Base-by-base conservation (phyloP, 2,329 filamentous ascomycete genomes). In the Paecilomyces variotii region DNA sequence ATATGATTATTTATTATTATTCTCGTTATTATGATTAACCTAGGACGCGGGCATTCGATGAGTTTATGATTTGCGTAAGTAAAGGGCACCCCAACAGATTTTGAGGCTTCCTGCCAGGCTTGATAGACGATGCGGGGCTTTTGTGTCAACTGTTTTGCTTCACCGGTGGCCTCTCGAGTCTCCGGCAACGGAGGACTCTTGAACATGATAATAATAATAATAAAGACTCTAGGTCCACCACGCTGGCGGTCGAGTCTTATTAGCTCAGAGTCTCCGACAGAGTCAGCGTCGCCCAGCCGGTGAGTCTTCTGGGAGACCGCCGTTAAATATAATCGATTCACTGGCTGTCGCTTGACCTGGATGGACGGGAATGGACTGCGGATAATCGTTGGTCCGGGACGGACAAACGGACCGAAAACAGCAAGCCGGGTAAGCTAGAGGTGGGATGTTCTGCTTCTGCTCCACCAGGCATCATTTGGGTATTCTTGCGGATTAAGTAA, bases 231-330 rank as follows among this genome's bases (percentile, higher is more conserved):
- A 14, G 39, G 19, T 45, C 39, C 39, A 45, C 39, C 35, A 6
- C 14, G 35, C 4, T 4, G 35, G n/a, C 35, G 14, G 14, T 19
- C 4, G 35, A 19, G 19, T 19, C 19, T 45, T 45, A 1, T 45
- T 4, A 9, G 7, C n/a, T 19, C 50, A 52, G 50, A 19, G 50
- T 27, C 12, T 9, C 50, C 59, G 19, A 19, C 19, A 19, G 19
- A 19, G 19, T 19, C 50, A 52, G 50, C 50, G 50, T 27, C 12
- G 24, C 50, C 59, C 52, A 57, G 56, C 65, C 64, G 65, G 65
- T 67, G 65, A 67, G 59, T 63, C 52, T 61, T 67, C 66, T 61
- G 59, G 64, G 64, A 59, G 61, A 53, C 53, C 58, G 55, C 25
- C 5, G 12, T 28, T 52, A 52, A 52, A 28, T 27, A 10, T 52